phyloP scores from a whole-genome alignment of 805 yeast species.

The Spathaspora boniae region DNA sequence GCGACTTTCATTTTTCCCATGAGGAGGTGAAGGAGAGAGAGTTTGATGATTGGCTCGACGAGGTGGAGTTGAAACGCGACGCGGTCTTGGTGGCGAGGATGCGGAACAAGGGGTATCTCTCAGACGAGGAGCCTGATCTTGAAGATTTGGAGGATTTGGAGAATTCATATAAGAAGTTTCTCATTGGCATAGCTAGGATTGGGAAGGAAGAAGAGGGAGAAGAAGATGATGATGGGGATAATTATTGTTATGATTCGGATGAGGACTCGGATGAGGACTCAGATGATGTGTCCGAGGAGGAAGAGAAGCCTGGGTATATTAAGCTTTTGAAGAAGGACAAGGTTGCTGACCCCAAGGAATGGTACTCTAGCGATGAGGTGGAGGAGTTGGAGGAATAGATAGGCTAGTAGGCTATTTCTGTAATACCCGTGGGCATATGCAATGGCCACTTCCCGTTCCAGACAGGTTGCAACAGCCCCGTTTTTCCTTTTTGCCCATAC shows the following conservation, averaged over 20 bases:
- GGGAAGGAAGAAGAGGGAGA: conserved; percentile 13
- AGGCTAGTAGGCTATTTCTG: too few species aligned
- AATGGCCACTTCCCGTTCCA: too few species aligned
- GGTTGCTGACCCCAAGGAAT: conserved; percentile 10
- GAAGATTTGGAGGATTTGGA: conserved; percentile 15
- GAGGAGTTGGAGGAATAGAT: not conserved
- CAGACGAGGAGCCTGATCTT: conserved; percentile 9
- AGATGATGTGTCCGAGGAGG: conserved; percentile 10
- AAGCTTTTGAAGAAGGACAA: conserved; percentile 10
- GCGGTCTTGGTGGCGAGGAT: conserved; percentile 4
- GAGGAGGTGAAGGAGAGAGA: conserved; percentile 10
- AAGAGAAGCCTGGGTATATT: conserved; percentile 4
- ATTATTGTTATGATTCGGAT: conserved; percentile 11
- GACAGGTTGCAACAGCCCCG: too few species aligned
- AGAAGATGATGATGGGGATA: conserved; percentile 10
- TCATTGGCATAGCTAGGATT: conserved; percentile 11
- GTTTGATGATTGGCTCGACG: conserved; percentile 13
- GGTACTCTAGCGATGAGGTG: conserved; percentile 12
- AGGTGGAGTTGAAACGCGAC: conserved; percentile 14
- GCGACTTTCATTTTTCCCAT: conserved; percentile 12
- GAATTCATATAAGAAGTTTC: conserved; percentile 20
- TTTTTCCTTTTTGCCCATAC: too few species aligned
- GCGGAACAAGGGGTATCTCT: not conserved
- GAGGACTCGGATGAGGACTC: conserved; percentile 19
- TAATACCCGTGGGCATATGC: too few species aligned